Evolutionary conservation across 208 protist species (phyloP).

Genomic region (Crithidia thermophila): DNA sequence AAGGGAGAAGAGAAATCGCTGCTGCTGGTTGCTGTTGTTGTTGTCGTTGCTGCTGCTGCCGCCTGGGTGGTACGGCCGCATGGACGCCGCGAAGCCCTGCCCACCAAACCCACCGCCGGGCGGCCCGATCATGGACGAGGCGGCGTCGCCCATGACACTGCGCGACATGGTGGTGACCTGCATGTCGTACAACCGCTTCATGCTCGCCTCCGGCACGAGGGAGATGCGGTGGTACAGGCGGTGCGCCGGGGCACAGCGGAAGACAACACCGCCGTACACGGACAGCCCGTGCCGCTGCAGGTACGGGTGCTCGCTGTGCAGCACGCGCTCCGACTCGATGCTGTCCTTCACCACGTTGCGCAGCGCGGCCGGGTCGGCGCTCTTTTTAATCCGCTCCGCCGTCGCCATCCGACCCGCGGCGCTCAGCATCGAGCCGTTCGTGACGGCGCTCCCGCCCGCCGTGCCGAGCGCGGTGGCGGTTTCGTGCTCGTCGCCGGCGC

Average conservation of each 20-base stretch:
- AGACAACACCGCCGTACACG: conserved; percentile 50
- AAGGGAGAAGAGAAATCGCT: not conserved
- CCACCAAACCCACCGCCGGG: not conserved
- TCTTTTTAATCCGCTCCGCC: not conserved
- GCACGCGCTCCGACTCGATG: conserved; percentile 27
- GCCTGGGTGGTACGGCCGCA: too few relatives aligned
- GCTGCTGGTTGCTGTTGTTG: conserved; percentile 6
- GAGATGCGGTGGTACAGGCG: conserved; percentile 53
- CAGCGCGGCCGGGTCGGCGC: conserved; percentile 11
- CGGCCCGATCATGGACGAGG: not conserved
- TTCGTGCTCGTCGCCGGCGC: conserved; percentile 1
- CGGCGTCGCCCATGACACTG: not conserved
- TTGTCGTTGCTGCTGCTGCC: not conserved
- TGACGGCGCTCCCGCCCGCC: not conserved
- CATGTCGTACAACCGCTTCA: conserved; percentile 20
- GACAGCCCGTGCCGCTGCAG: conserved; percentile 44
- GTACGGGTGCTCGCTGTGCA: conserved; percentile 50
- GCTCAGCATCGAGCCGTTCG: not conserved
- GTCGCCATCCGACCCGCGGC: not conserved
- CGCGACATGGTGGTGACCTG: conserved; percentile 10
- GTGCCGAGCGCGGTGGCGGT: not conserved
- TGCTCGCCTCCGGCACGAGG: conserved; percentile 25
- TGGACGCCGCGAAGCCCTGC: too few relatives aligned
- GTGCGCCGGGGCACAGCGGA: conserved; percentile 46
- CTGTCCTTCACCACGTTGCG: conserved; percentile 40